phyloP scores from a whole-genome alignment of 2,329 filamentous ascomycete species.

The Chaetomium olivaceum region DNA sequence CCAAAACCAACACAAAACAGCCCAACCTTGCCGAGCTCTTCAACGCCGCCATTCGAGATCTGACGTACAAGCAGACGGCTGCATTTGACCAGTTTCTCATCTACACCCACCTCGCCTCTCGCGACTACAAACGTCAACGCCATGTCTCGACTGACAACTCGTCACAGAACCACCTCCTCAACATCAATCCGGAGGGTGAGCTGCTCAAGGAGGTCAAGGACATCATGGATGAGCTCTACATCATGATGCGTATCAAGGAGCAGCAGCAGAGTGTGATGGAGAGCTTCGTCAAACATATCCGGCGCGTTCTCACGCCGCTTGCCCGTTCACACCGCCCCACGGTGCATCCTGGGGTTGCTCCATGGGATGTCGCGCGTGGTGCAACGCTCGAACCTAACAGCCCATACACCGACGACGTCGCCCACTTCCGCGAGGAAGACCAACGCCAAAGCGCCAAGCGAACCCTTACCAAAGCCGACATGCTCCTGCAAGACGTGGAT shows the following conservation, averaged over 20 bases:
- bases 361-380: constrained; percentile 21
- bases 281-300: constrained; percentile 34
- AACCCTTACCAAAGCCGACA: constrained; percentile 30
- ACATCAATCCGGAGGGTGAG: constrained; percentile 34
- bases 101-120: constrained; percentile 34
- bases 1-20: constrained; percentile 26
- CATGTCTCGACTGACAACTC: constrained; percentile 24
- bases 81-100: constrained; percentile 44
- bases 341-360: constrained; percentile 29
- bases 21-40: constrained; percentile 45
- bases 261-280: constrained; percentile 41
- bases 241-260: constrained; percentile 46
- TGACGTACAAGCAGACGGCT: constrained; percentile 43
- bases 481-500: constrained; percentile 33
- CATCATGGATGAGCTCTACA: constrained; percentile 51
- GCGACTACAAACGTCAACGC: constrained; percentile 28
- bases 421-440: constrained; percentile 30
- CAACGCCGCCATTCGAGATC: constrained; percentile 41
- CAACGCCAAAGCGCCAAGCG: constrained; percentile 24
- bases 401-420: neutral
- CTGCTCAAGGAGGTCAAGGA: constrained; percentile 49
- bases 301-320: constrained; percentile 11
- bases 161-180: constrained; percentile 31
- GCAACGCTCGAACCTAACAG: neutral
- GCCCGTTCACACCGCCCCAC: constrained; percentile 34